Conservation (phyloP, 1,139 yeast species). For the Nakaseomyces glabratus region DNA sequence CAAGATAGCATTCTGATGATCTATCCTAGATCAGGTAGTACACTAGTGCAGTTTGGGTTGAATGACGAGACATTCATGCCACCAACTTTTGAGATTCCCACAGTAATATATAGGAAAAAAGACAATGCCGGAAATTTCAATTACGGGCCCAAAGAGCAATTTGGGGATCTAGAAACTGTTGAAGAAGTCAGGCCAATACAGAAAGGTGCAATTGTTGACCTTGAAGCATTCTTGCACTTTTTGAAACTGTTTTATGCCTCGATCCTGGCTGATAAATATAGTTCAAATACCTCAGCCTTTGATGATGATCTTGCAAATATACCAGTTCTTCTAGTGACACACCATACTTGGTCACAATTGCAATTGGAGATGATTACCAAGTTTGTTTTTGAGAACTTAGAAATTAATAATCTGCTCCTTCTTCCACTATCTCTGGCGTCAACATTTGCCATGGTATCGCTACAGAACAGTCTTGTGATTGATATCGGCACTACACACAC, state of each 20-base stretch:
- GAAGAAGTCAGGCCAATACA: slow-evolving; percentile 53
- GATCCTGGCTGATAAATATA: slow-evolving; percentile 33
- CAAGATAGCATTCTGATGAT: slow-evolving; percentile 44
- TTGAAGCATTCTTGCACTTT: slow-evolving; percentile 64
- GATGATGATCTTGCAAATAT: slow-evolving; percentile 31
- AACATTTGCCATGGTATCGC: slow-evolving; percentile 63
- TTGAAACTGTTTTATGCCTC: slow-evolving; percentile 54
- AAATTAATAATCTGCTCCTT: slow-evolving; percentile 64
- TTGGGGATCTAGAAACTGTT: slow-evolving; percentile 17
- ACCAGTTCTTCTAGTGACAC: slow-evolving; percentile 55
- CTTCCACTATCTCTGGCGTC: slow-evolving; percentile 64
- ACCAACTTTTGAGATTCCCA: slow-evolving; percentile 67
- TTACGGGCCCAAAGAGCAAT: slow-evolving; percentile 39
- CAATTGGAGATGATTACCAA: slow-evolving; percentile 64
- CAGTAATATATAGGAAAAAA: slow-evolving; percentile 56
- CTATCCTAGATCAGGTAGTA: slow-evolving; percentile 71
- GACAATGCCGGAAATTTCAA: slow-evolving; percentile 33
- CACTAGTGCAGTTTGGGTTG: slow-evolving; percentile 73
- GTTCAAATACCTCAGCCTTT: slow-evolving; percentile 40
- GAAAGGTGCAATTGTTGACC: slow-evolving; percentile 53
- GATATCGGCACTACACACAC: slow-evolving; percentile 73
- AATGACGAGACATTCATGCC: slow-evolving; percentile 65
- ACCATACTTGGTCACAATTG: slow-evolving; percentile 59
- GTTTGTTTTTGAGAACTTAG: slow-evolving; percentile 64
- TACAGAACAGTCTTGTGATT: slow-evolving; percentile 55